Conservation (phyloP, 805 yeast genomes). For the Kodamaea leandrae region DNA sequence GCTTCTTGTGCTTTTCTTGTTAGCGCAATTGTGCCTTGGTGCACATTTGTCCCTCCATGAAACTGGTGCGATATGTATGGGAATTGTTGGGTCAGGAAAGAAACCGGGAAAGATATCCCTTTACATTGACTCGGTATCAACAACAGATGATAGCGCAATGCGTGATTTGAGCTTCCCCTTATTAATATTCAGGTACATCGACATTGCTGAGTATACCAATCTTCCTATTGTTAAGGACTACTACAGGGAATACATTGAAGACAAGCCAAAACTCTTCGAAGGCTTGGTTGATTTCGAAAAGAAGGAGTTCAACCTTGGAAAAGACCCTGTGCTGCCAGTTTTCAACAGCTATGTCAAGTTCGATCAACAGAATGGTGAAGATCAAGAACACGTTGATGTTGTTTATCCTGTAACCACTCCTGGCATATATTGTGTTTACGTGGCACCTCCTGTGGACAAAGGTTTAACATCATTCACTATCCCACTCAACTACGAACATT, state of each 20-base stretch:
- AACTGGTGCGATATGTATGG: background rate
- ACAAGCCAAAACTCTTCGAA: constrained; percentile 12
- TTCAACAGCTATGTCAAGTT: constrained; percentile 6
- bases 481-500: constrained; percentile 21
- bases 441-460: constrained; percentile 22
- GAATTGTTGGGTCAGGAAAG: background rate
- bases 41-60: background rate
- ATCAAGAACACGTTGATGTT: constrained; percentile 6
- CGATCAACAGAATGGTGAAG: constrained; percentile 6
- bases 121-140: constrained; percentile 11
- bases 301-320: constrained; percentile 15
- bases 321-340: constrained; percentile 2
- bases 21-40: background rate
- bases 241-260: constrained; percentile 4
- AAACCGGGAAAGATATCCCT: constrained; percentile 11
- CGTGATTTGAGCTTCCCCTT: constrained; percentile 20
- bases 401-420: constrained; percentile 6
- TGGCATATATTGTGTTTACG: constrained; percentile 32
- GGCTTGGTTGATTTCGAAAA: constrained; percentile 15
- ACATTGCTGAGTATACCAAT: constrained; percentile 20
- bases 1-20: background rate
- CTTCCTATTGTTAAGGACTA: constrained; percentile 19
- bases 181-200: constrained; percentile 23
- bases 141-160: constrained; percentile 6
- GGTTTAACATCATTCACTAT: constrained; percentile 11